Base-by-base conservation (phyloP, 73 alveolate genomes). In the Paramecium octaurelia region DNA sequence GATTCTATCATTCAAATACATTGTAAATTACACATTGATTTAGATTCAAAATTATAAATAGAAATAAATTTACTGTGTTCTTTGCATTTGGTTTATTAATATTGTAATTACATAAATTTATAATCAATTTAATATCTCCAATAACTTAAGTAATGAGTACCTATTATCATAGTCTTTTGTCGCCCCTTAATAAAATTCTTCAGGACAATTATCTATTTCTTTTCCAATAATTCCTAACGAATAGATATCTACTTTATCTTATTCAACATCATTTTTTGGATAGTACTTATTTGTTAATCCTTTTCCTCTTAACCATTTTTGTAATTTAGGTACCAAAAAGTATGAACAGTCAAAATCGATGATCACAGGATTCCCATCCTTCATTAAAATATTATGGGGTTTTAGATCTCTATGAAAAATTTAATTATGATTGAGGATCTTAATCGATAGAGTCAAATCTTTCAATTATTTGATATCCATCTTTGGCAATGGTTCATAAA, bases 41-140 rank as follows among this genome's bases (percentile, higher is more conserved):
- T 42, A n/a, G 68, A 54, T 42, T 77, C 73, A 77, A 77, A 77
- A 42, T 77, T 77, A 77, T 77, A 77, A 77, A 43, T 44, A 46
- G 16, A 44, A 80, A 46, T 80, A 76, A 11, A 80, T 58, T 48
- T 80, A 1, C 1, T 1, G 31, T 27, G 1, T 27, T 27, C 31
- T 27, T 27, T 27, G 1, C 31, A 27, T 27, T 27, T 0, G 31
- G n/a, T n/a, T 27, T 27, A 27, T 27, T 59, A 59, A 8, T 42
- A 42, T 14, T 3, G 14, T 34, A 64, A 29, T 64, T 64, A 64
- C 48, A 64, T 27, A 5, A 64, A 1, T 31, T 5, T 31, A 27
- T 24, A 27, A 27, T 31, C 46, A 64, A 27, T 64, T 64, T 64
- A 64, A 64, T 24, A 31, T 27, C 12, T 64, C 18, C 9, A 64